These are phyloP conservation scores for Hypoxylon sp. DNA, from an alignment of 2,329 filamentous ascomycete species.

Conservation along the genomic window DNA sequence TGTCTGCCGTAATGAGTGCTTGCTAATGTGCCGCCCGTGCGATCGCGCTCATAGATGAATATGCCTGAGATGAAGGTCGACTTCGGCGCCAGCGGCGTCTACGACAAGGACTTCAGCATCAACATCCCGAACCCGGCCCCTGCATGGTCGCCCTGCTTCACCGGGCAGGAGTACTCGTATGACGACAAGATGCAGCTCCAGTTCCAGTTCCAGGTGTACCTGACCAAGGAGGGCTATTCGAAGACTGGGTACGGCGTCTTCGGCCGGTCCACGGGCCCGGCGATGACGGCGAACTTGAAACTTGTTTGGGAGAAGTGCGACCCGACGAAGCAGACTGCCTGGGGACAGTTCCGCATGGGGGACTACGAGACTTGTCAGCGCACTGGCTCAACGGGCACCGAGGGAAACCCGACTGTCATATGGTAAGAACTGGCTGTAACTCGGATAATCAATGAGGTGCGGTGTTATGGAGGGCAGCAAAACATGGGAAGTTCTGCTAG, in stretches of 20 bases:
- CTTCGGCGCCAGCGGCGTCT: slow-evolving; percentile 17
- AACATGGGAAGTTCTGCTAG: neutral
- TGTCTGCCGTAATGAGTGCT: too few relatives aligned
- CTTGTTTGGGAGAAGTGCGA: slow-evolving; percentile 32
- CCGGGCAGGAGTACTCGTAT: slow-evolving; percentile 29
- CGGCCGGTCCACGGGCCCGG: slow-evolving; percentile 20
- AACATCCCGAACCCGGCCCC: slow-evolving; percentile 22
- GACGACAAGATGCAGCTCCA: slow-evolving; percentile 33
- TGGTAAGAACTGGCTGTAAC: slow-evolving; percentile 18
- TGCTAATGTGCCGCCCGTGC: too few relatives aligned
- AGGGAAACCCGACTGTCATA: slow-evolving; percentile 23
- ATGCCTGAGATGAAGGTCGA: slow-evolving; percentile 18
- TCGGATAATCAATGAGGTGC: too few relatives aligned
- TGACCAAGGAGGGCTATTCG: slow-evolving; percentile 28
- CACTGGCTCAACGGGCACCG: slow-evolving; percentile 1
- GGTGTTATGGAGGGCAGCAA: too few relatives aligned
- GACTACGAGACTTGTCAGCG: slow-evolving; percentile 31
- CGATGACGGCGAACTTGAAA: slow-evolving; percentile 25
- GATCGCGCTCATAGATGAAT: slow-evolving; percentile 17
- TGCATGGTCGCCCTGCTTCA: slow-evolving; percentile 32
- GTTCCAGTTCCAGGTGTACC: slow-evolving; percentile 31
- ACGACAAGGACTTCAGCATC: slow-evolving; percentile 28
- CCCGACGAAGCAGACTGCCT: slow-evolving; percentile 19
- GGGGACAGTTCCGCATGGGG: slow-evolving; percentile 31
- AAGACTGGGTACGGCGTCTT: slow-evolving; percentile 28